Percentiles rank a stretch among this genome's conserved stretches.
Conservation (phyloP, 345 rosid genomes). For the Linum usitatissimum region DNA sequence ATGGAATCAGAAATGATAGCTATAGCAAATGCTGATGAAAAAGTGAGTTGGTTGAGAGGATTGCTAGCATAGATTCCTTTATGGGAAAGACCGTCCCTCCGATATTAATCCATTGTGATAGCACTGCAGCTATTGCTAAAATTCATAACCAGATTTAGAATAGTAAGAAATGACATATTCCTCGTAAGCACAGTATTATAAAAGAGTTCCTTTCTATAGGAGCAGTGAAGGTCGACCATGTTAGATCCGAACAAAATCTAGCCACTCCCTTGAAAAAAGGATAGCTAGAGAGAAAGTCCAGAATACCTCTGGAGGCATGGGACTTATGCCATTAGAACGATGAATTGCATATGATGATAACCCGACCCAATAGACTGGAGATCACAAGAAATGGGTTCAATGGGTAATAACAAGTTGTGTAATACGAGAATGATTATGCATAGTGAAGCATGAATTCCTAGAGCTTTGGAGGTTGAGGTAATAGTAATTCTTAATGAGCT, state of each 20-base stretch:
- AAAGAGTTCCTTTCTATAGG: background rate
- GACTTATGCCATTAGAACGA: background rate
- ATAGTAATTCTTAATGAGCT: too few relatives aligned
- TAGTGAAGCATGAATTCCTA: too few relatives aligned
- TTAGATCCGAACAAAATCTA: too few relatives aligned
- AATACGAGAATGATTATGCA: too few relatives aligned
- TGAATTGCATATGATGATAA: background rate
- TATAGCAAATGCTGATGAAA: background rate
- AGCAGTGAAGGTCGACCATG: too few relatives aligned
- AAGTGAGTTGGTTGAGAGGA: background rate
- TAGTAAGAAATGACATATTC: background rate
- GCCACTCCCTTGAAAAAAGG: too few relatives aligned
- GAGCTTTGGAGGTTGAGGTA: too few relatives aligned
- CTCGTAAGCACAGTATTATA: background rate
- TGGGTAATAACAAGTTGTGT: background rate
- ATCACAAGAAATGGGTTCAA: background rate
- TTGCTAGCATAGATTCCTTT: background rate
- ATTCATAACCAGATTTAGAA: too few relatives aligned
- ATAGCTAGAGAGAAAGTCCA: background rate
- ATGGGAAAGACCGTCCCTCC: background rate
- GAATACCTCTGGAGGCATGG: background rate
- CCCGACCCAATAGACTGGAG: background rate
- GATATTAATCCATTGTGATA: background rate
- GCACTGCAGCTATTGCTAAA: background rate
- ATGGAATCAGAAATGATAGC: background rate